Conservation (phyloP, 83 land plant genomes). For the Thuja plicata region DNA sequence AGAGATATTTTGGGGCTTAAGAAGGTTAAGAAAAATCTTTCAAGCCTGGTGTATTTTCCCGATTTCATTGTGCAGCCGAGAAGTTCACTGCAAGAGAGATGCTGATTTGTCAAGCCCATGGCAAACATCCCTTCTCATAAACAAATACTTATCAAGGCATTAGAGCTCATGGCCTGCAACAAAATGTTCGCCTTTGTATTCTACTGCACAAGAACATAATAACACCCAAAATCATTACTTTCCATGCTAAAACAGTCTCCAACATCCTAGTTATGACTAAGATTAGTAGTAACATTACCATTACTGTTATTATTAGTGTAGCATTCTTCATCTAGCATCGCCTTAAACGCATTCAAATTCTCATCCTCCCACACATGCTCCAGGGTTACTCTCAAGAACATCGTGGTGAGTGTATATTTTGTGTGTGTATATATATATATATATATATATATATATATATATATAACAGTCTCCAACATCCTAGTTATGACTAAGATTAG, state of each 20-base stretch:
- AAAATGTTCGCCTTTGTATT: constrained; percentile 20
- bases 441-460: no score
- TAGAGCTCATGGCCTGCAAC: constrained; percentile 34
- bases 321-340: constrained; percentile 10
- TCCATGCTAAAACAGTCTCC: not conserved
- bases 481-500: not conserved
- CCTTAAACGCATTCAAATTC: constrained; percentile 11
- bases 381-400: constrained; percentile 9
- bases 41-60: no score
- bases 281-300: not conserved
- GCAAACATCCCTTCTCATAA: no score
- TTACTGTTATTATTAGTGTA: not conserved
- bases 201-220: not conserved
- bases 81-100: no score
- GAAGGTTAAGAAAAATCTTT: no score
- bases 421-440: no score
- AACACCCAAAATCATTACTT: constrained; percentile 4
- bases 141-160: no score
- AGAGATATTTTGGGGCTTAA: no score
- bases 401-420: not conserved
- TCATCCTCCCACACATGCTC: constrained; percentile 10
- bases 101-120: no score
- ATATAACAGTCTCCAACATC: not conserved
- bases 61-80: no score
- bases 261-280: not conserved